phyloP scores from a whole-genome alignment of 2,329 filamentous ascomycete species.

The Ophiocordyceps australis region DNA sequence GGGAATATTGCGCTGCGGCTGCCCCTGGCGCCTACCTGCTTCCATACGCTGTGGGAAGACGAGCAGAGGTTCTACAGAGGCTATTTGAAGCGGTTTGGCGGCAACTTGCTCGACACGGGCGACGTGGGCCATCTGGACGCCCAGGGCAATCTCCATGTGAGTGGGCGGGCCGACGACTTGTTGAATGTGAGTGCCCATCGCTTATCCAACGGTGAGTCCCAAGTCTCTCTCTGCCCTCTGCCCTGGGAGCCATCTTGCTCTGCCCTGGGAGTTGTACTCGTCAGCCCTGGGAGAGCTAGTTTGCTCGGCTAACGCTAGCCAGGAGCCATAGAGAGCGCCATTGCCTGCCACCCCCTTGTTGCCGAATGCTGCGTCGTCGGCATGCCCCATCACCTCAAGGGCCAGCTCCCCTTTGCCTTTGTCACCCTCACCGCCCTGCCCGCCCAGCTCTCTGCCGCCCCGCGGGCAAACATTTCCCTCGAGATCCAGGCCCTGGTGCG shows the following conservation, averaged over 20 bases:
- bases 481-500: conserved; percentile 61
- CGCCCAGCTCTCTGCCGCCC: no score
- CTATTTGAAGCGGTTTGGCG: conserved; percentile 67
- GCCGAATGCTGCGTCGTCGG: conserved; percentile 77
- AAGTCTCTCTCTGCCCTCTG: neutral
- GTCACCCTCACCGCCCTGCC: no score
- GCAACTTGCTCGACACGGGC: conserved; percentile 78
- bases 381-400: conserved; percentile 73
- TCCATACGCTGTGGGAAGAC: conserved; percentile 74
- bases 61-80: conserved; percentile 71
- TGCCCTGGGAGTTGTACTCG: neutral
- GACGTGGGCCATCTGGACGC: conserved; percentile 75
- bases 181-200: conserved; percentile 93
- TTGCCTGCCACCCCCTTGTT: conserved; percentile 61
- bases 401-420: conserved; percentile 83
- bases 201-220: conserved; percentile 56
- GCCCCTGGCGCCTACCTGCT: conserved; percentile 71
- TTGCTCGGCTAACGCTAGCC: no score
- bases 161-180: conserved; percentile 61
- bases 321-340: conserved; percentile 82
- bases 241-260: neutral
- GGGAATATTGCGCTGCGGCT: conserved; percentile 79
- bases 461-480: no score
- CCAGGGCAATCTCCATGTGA: conserved; percentile 48
- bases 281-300: no score